Evolutionary conservation across 257 asterid species (phyloP).

Genomic region (Ballota nigra): DNA sequence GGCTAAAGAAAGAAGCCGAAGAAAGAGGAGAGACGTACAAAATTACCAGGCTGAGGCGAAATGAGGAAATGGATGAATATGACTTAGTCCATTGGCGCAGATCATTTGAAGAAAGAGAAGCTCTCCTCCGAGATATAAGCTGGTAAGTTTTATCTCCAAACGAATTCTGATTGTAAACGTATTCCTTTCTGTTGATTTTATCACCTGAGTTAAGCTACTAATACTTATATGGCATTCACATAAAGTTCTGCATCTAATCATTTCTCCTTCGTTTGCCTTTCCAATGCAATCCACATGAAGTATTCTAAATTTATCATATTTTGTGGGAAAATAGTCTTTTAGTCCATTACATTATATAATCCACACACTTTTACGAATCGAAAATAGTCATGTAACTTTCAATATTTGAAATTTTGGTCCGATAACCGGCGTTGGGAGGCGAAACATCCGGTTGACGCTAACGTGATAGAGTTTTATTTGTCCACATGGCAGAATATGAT

Average conservation of each 20-base stretch:
- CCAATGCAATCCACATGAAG: not conserved
- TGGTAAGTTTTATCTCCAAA: conserved; percentile 43
- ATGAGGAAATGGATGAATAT: conserved; percentile 92
- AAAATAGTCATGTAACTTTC: too few relatives aligned
- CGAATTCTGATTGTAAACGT: not conserved
- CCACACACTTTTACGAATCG: too few relatives aligned
- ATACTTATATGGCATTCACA: not conserved
- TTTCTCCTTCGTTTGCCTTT: too few relatives aligned
- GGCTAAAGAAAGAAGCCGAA: conserved; percentile 66
- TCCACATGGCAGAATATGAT: too few relatives aligned
- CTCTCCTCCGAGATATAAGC: conserved; percentile 90
- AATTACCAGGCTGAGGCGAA: conserved; percentile 66
- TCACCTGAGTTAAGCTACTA: not conserved
- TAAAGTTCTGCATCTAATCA: not conserved
- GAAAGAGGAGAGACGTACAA: conserved; percentile 74
- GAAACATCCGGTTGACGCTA: too few relatives aligned
- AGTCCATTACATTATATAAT: too few relatives aligned
- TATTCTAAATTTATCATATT: not conserved
- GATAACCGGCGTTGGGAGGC: too few relatives aligned
- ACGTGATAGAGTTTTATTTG: too few relatives aligned
- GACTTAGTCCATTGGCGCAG: conserved; percentile 95
- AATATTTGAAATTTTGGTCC: too few relatives aligned
- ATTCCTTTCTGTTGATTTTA: too few relatives aligned
- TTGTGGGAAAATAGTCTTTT: too few relatives aligned
- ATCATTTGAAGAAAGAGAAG: conserved; percentile 93